A percentile compares a stretch with the other conserved stretches of the same genome.
Conservation (phyloP, 805 yeast genomes). For the Phaffomyces thermotolerans region DNA sequence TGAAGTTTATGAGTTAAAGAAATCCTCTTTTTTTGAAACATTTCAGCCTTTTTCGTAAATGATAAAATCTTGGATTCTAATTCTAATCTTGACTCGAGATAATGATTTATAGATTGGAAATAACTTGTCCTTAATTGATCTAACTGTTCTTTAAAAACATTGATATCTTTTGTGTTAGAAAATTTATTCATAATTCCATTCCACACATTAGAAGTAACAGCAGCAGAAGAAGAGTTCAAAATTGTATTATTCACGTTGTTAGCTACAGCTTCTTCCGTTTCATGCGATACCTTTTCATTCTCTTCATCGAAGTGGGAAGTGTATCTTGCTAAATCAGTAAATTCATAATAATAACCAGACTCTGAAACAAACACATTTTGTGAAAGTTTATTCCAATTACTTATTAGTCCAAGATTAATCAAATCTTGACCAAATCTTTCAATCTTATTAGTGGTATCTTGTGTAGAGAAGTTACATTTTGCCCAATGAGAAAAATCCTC, state of each 20-base stretch:
- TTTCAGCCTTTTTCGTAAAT: constrained; percentile 10
- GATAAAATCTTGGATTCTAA: constrained; percentile 12
- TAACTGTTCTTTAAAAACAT: constrained; percentile 9
- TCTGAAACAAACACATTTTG: constrained; percentile 14
- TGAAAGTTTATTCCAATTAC: constrained; percentile 20
- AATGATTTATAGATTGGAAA: constrained; percentile 4
- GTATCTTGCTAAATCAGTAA: constrained; percentile 22
- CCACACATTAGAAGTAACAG: constrained; percentile 11
- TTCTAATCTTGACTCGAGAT: constrained; percentile 1
- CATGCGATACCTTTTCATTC: not conserved
- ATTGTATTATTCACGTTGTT: not conserved
- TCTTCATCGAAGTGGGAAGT: constrained; percentile 11
- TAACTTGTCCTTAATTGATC: constrained; percentile 4
- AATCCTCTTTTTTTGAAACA: constrained; percentile 14
- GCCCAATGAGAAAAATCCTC: constrained; percentile 21
- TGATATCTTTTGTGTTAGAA: constrained; percentile 3
- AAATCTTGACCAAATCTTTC: constrained; percentile 29
- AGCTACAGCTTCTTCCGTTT: not conserved
- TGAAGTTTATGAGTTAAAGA: constrained; percentile 9
- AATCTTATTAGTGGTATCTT: constrained; percentile 25
- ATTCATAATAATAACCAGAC: constrained; percentile 22
- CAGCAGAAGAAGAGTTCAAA: not conserved
- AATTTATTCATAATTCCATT: constrained; percentile 13
- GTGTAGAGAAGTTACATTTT: constrained; percentile 12
- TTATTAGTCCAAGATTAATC: constrained; percentile 19